Base-by-base conservation (phyloP, 495 filamentous ascomycete species). In the Chaetomidium leptoderma region DNA sequence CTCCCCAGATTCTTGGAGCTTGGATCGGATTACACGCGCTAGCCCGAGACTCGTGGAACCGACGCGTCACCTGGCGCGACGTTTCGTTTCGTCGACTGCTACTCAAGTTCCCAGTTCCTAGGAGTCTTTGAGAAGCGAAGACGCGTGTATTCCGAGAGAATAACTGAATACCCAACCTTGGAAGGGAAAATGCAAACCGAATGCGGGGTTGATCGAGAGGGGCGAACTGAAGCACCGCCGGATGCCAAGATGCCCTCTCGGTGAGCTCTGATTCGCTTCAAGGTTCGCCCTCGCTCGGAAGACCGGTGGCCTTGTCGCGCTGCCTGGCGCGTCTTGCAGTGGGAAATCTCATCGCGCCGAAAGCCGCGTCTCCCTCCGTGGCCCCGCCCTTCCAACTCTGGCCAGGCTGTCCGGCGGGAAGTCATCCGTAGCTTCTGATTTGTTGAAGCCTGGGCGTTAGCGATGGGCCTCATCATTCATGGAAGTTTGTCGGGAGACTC, bases 61-160 rank as follows among this genome's bases (percentile, higher is more conserved):
- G 27, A 47, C 51, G 59, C 57, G 53, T 64, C 63, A 66, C 63
- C 67, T 67, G 65, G 58, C 61, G 58, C 60, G 54, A 58, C 54
- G 58, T 53, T 57, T 51, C 55, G 40, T 53, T 50, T 29, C 30
- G 6, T 51, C 32, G 14, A 51, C 19, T 24, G n/a, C n/a, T 36
- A 32, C 19, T 36, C 33, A 29, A 33, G 29, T 49, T 49, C 19
- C 33, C 46, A 33, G 29, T 49, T 49, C 19, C 40, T 13, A 10
- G 23, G 26, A 2, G 13, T 21, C 32, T 19, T 35, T 17, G 16
- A 24, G 11, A 11, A 36, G 26, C 10, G 26, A 46, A 46, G 26
- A 29, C 17, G n/a, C n/a, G n/a, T n/a, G n/a, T n/a, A n/a, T n/a
- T n/a, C n/a, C n/a, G n/a, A n/a, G n/a, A n/a, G n/a, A n/a, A n/a